These are phyloP conservation scores for Alternaria ventricosa DNA, from an alignment of 2,329 filamentous ascomycete genomes.

Conservation along the genomic window DNA sequence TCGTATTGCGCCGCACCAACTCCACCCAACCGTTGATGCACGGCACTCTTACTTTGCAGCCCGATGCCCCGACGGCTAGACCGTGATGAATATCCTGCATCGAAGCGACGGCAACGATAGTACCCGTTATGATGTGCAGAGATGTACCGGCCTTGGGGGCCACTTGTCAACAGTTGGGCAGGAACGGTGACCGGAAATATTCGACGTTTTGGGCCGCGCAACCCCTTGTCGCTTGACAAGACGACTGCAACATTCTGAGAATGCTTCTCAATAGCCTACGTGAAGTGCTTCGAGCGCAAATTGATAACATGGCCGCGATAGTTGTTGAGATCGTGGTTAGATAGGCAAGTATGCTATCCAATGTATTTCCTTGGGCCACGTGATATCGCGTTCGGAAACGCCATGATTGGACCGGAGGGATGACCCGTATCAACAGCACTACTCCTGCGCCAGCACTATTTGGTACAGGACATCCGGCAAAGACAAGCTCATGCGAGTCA, in stretches of 20 bases:
- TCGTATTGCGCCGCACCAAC: background rate
- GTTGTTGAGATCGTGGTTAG: background rate
- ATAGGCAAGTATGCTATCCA: background rate
- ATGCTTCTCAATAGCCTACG: background rate
- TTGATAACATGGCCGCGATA: too few species aligned
- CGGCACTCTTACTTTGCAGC: too few species aligned
- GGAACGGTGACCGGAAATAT: background rate
- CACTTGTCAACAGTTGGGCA: background rate
- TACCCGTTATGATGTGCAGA: background rate
- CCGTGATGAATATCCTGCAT: background rate
- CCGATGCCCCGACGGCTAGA: background rate
- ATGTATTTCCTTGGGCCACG: background rate
- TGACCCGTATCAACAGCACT: background rate
- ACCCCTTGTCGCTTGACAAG: background rate
- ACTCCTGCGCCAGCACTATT: background rate
- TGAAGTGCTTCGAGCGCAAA: background rate
- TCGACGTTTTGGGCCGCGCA: background rate
- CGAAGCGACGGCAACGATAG: background rate
- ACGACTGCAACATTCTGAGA: background rate
- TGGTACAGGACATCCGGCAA: background rate
- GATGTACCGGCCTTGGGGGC: background rate
- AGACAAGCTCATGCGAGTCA: background rate
- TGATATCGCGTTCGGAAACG: background rate
- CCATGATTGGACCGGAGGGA: background rate
- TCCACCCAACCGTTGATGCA: too few species aligned